Percentiles rank a stretch among this genome's conserved stretches.
These are phyloP conservation scores for Geranomyces variabilis DNA, from an alignment of 192 early-diverging fungal species.

Conservation along the genomic window DNA sequence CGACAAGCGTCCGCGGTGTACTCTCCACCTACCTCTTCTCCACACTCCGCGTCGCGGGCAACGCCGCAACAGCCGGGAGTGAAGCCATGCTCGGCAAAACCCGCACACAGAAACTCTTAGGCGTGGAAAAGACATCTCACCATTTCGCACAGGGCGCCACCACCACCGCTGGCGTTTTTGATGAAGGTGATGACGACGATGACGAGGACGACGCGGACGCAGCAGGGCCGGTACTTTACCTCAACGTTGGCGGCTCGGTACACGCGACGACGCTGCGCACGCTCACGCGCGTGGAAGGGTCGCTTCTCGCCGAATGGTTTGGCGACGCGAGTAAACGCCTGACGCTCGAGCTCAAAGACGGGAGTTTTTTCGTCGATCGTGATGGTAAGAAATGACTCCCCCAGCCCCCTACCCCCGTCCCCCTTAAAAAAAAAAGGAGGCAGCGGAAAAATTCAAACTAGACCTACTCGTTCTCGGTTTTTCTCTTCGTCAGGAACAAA, in stretches of 20 bases:
- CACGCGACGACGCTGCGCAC: conserved; percentile 44
- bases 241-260: conserved; percentile 43
- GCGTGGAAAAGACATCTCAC: too few species aligned
- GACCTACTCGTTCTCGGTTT: too few species aligned
- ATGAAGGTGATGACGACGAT: conserved; percentile 4
- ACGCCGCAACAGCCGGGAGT: conserved; percentile 17
- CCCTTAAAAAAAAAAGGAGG: too few species aligned
- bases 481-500: conserved; percentile 29
- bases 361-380: conserved; percentile 47
- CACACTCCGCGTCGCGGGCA: conserved; percentile 18
- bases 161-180: too few species aligned
- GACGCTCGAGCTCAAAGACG: conserved; percentile 39
- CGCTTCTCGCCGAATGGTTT: conserved; percentile 29
- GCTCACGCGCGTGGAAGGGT: conserved; percentile 34
- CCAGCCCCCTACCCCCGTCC: too few species aligned
- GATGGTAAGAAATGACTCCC: conserved; percentile 43
- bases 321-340: conserved; percentile 26
- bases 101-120: conserved; percentile 16
- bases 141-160: too few species aligned
- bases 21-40: conserved; percentile 15
- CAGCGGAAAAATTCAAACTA: too few species aligned
- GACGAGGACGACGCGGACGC: neutral
- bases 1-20: neutral
- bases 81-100: conserved; percentile 27
- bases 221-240: conserved; percentile 17